Evolutionary conservation across 140 eudicot genomes (phyloP).

Genomic region (Stevia rebaudiana): DNA sequence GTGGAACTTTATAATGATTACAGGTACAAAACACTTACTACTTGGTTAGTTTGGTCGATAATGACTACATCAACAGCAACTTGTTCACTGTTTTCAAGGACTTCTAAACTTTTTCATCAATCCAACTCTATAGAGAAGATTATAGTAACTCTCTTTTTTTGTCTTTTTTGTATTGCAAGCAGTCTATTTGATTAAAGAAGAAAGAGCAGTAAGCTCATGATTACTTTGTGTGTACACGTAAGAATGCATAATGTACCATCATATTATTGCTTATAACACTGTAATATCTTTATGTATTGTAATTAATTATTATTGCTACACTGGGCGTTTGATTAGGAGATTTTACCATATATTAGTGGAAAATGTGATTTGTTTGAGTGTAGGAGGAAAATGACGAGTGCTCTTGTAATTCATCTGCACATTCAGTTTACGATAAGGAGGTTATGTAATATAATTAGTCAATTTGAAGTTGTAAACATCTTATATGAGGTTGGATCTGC

Average conservation of each 20-base stretch:
- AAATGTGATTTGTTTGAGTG: not conserved
- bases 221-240: slow-evolving; percentile 15
- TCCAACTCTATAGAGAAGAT: slow-evolving; percentile 17
- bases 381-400: not conserved
- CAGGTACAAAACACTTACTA: slow-evolving; percentile 75
- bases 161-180: slow-evolving; percentile 18
- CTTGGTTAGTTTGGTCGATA: slow-evolving; percentile 95
- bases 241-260: slow-evolving; percentile 23
- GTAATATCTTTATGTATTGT: slow-evolving; percentile 17
- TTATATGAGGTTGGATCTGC: too few relatives aligned
- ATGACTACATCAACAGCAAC: slow-evolving; percentile 71
- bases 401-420: not conserved
- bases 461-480: too few relatives aligned
- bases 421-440: too few relatives aligned
- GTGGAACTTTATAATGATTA: not conserved
- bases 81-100: slow-evolving; percentile 61
- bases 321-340: not conserved
- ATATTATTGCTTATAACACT: slow-evolving; percentile 1
- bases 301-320: not conserved
- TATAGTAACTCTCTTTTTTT: slow-evolving; percentile 1
- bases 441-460: too few relatives aligned
- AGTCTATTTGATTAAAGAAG: slow-evolving; percentile 17
- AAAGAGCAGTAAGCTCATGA: slow-evolving; percentile 15
- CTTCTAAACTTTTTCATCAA: slow-evolving; percentile 25
- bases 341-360: not conserved